phyloP scores from a whole-genome alignment of 805 yeast genomes.

The Candida caryicola region DNA sequence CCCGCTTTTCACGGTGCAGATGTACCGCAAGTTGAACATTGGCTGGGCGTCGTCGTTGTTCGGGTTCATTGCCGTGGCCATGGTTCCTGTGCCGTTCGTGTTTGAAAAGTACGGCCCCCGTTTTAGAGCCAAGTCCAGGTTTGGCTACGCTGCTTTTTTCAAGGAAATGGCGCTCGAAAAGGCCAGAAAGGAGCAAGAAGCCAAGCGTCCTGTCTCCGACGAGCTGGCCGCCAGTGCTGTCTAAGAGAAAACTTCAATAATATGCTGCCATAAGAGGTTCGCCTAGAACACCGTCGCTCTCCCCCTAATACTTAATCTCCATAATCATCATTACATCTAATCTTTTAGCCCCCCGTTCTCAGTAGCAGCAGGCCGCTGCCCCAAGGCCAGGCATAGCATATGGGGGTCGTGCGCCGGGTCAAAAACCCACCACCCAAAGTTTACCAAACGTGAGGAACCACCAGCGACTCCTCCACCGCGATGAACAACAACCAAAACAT shows the following conservation, averaged over 20 bases:
- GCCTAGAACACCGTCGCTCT: neutral
- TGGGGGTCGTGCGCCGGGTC: too few species aligned
- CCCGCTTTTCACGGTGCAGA: conserved; percentile 83
- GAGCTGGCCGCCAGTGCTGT: conserved; percentile 8
- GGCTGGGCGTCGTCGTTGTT: conserved; percentile 79
- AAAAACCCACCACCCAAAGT: too few species aligned
- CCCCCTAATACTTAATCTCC: neutral
- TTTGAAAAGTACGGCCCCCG: conserved; percentile 57
- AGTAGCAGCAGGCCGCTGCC: too few species aligned
- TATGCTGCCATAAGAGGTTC: conserved; percentile 1
- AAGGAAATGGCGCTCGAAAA: conserved; percentile 19
- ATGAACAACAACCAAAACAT: conserved; percentile 4
- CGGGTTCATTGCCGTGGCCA: conserved; percentile 61
- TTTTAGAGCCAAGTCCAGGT: conserved; percentile 56
- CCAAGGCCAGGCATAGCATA: too few species aligned
- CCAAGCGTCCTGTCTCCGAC: too few species aligned
- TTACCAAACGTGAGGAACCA: too few species aligned
- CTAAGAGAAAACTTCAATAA: neutral
- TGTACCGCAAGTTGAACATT: conserved; percentile 67
- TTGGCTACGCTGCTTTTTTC: conserved; percentile 52
- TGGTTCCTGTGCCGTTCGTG: conserved; percentile 75
- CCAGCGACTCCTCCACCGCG: too few species aligned
- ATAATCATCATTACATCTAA: too few species aligned
- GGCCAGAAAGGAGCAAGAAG: conserved; percentile 15
- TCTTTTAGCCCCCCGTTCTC: too few species aligned